Evolutionary conservation across 2,329 filamentous ascomycete genomes (phyloP), one percentile per base, ranked within the genome.

Genomic region (Pestalotiopsis fici): DNA sequence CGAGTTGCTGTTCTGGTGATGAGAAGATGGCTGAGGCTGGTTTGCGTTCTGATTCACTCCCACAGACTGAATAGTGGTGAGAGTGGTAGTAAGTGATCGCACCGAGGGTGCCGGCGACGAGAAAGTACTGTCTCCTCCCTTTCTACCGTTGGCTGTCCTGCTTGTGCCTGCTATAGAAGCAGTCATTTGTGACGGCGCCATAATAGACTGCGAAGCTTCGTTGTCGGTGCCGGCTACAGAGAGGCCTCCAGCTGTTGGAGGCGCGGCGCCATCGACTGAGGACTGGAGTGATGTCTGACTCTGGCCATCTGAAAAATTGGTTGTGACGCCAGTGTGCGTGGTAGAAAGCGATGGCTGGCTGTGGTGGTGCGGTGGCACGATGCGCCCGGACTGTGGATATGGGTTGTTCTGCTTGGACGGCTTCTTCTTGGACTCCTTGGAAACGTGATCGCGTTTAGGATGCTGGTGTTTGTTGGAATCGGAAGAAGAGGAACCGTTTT

Each of bases 11-110:
- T 72, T 69, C 66, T 74, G 73, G 37, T 74, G 75, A 43, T 87
- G 77, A 81, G 84, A 76, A 68, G 79, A 81, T 71, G 78, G 82
- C 67, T 82, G 80, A 2, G 66, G 69, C 69, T 72, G 72, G 81
- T 83, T 72, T 67, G 71, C 73, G 68, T 75, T 76, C 37, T 69
- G 72, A 65, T 75, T 78, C 65, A 75, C 75, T 62, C 76, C 79
- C 69, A 89, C 84, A 1, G 93, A 95, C 74, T 95, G 93, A 68
- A 97, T 94, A 0, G 93, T 97, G 0, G 93, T 96, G 66, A 97
- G 83, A 1, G 93, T 96, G 0, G 93, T 96, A 1, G 93, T 93
- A 65, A 97, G 83, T 2, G 93, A 95, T 69, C 90, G 91, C 60
- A 94, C 89, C 7, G 93, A 95, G 28, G 93, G 93, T 39, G 93